phyloP scores from a whole-genome alignment of 176 grass and related monocot genomes.

The Carex myosuroides region DNA sequence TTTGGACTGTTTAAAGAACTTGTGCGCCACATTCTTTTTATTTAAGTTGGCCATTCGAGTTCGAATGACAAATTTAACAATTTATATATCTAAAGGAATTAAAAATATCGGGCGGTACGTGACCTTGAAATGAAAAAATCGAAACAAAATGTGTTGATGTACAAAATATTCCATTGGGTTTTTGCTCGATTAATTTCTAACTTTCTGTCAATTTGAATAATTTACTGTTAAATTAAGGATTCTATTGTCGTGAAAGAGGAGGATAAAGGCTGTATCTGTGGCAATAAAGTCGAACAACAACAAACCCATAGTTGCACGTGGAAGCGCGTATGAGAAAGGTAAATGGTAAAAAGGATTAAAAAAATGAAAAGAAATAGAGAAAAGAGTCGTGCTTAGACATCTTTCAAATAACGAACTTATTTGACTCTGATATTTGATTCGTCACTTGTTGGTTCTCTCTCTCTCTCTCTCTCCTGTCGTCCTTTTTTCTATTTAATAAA shows the following conservation, averaged over 20 bases:
- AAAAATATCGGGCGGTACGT: not conserved
- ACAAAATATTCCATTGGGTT: too few species aligned
- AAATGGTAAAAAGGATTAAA: not conserved
- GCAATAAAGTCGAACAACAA: not conserved
- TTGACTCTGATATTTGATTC: not conserved
- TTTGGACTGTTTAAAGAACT: not conserved
- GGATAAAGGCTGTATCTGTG: not conserved
- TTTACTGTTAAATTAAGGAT: not conserved
- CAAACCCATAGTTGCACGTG: not conserved
- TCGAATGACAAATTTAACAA: not conserved
- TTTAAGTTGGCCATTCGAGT: not conserved
- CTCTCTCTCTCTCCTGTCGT: not conserved
- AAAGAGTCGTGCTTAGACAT: constrained; percentile 2
- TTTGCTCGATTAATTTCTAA: not conserved
- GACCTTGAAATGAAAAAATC: not conserved
- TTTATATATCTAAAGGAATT: not conserved
- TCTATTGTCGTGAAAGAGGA: not conserved
- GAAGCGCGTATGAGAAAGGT: not conserved
- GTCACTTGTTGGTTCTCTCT: not conserved
- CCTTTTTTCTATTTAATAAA: not conserved
- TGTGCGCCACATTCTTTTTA: not conserved
- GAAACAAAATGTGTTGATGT: not conserved
- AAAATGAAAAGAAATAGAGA: not conserved
- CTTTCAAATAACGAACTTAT: not conserved
- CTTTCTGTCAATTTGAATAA: not conserved